These are phyloP conservation scores for Passalora sequoiae DNA, from an alignment of 2,329 filamentous ascomycete genomes.

Conservation along the genomic window DNA sequence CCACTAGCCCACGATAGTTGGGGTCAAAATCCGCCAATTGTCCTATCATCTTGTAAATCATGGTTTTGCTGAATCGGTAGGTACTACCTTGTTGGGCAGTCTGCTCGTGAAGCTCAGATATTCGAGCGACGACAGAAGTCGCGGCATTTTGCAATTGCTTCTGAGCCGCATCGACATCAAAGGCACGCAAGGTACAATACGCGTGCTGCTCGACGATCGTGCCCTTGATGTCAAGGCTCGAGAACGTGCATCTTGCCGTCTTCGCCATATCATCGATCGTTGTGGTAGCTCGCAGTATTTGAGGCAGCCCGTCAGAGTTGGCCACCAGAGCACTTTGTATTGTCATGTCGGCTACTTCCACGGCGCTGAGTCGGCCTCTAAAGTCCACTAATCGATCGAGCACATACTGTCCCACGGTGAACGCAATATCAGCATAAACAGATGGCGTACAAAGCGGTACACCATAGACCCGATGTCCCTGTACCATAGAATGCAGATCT, in stretches of 20 bases:
- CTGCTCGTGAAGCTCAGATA: neutral
- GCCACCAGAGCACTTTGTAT: constrained; percentile 8
- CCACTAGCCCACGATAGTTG: constrained; percentile 6
- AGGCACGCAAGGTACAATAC: constrained; percentile 9
- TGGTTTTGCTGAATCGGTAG: constrained; percentile 5
- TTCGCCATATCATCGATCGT: neutral
- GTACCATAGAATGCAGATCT: constrained; percentile 36
- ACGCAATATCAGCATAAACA: constrained; percentile 34
- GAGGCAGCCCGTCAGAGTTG: neutral
- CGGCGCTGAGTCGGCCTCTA: too few relatives aligned
- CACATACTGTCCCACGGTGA: constrained; percentile 29
- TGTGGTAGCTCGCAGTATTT: constrained; percentile 1
- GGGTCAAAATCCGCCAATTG: constrained; percentile 8
- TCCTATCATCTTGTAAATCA: constrained; percentile 10
- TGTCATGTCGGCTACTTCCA: constrained; percentile 8
- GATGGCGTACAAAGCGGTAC: constrained; percentile 39
- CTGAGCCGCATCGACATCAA: neutral
- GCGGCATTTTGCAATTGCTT: constrained; percentile 2
- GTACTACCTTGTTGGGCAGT: neutral
- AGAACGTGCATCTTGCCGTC: neutral
- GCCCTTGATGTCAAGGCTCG: neutral
- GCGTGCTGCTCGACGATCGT: constrained; percentile 6
- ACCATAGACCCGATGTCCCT: constrained; percentile 43
- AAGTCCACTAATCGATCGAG: constrained; percentile 1
- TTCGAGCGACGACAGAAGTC: neutral